A percentile compares a stretch with the other conserved stretches of the same genome.
phyloP scores from a whole-genome alignment of 2,329 filamentous ascomycete genomes.

The Amphichorda felina region DNA sequence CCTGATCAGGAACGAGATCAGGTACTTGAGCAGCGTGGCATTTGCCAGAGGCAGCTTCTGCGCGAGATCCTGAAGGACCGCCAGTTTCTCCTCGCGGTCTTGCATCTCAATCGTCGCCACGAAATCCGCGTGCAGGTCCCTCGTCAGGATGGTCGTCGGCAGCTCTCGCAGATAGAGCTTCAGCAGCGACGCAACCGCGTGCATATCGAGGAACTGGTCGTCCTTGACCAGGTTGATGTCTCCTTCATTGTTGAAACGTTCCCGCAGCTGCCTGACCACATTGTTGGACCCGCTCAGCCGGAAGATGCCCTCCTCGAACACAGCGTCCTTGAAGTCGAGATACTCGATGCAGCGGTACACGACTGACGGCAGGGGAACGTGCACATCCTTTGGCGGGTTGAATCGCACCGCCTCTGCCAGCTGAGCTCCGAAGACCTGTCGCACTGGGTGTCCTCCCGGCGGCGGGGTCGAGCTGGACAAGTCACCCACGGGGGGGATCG shows the following conservation, averaged over 20 bases:
- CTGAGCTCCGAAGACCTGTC: conserved; percentile 74
- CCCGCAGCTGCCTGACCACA: conserved; percentile 79
- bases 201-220: conserved; percentile 84
- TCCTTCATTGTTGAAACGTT: conserved; percentile 87
- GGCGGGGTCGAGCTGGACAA: conserved; percentile 29
- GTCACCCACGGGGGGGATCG: conserved; percentile 32
- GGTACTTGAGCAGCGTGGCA: conserved; percentile 66
- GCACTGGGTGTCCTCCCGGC: conserved; percentile 18
- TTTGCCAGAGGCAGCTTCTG: conserved; percentile 73
- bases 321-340: conserved; percentile 69
- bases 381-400: conserved; percentile 60
- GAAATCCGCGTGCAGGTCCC: conserved; percentile 84
- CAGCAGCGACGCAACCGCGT: conserved; percentile 85
- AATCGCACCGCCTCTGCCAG: conserved; percentile 77
- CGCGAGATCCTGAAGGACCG: conserved; percentile 64
- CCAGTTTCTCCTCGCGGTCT: conserved; percentile 64
- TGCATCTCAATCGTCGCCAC: conserved; percentile 70
- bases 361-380: conserved; percentile 74
- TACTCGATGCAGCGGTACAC: conserved; percentile 95
- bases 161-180: conserved; percentile 92
- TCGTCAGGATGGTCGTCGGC: conserved; percentile 80
- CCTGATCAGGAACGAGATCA: conserved; percentile 80
- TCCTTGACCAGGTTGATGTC: conserved; percentile 80
- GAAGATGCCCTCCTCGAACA: conserved; percentile 89
- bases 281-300: conserved; percentile 93